Conservation (phyloP, 1,139 yeast genomes). For the Sugiyamaella paludigena region DNA sequence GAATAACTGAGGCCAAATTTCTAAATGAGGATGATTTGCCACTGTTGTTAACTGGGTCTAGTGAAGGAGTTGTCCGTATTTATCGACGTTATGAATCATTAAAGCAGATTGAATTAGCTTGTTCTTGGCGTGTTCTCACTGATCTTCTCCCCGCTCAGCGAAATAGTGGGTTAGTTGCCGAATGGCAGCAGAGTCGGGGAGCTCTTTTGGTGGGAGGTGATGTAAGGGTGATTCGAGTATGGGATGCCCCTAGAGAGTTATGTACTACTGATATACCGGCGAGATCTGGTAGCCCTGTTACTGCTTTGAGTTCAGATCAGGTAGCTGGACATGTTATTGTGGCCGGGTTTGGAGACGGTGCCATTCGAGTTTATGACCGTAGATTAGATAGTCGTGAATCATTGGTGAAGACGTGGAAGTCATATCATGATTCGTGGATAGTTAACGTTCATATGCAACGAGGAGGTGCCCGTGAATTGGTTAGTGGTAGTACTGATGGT, state of each 20-base stretch:
- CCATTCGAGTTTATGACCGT: slow-evolving; percentile 85
- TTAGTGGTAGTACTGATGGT: slow-evolving; percentile 80
- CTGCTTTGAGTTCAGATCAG: slow-evolving; percentile 90
- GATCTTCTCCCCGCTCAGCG: slow-evolving; percentile 69
- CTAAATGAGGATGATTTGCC: slow-evolving; percentile 92
- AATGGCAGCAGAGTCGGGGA: slow-evolving; percentile 98
- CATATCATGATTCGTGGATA: slow-evolving; percentile 55
- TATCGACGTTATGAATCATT: slow-evolving; percentile 70
- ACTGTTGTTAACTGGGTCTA: slow-evolving; percentile 78
- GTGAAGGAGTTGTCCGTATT: slow-evolving; percentile 88
- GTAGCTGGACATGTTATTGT: slow-evolving; percentile 89
- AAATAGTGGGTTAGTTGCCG: slow-evolving; percentile 79
- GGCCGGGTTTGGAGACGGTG: slow-evolving; percentile 94
- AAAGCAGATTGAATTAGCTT: slow-evolving; percentile 58
- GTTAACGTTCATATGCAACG: slow-evolving; percentile 91
- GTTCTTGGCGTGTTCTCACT: slow-evolving; percentile 90
- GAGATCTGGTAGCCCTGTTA: slow-evolving; percentile 83
- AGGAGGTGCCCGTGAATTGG: slow-evolving; percentile 90
- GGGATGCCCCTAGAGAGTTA: slow-evolving; percentile 96
- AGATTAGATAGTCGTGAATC: slow-evolving; percentile 82
- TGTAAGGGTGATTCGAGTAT: slow-evolving; percentile 81
- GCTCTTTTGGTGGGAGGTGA: slow-evolving; percentile 91
- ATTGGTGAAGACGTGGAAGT: slow-evolving; percentile 79
- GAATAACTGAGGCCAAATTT: slow-evolving; percentile 80
- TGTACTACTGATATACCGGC: slow-evolving; percentile 89